These are phyloP conservation scores for Rubroboletus pulcherrimus DNA, from an alignment of 768 basidiomycete species.

Conservation along the genomic window DNA sequence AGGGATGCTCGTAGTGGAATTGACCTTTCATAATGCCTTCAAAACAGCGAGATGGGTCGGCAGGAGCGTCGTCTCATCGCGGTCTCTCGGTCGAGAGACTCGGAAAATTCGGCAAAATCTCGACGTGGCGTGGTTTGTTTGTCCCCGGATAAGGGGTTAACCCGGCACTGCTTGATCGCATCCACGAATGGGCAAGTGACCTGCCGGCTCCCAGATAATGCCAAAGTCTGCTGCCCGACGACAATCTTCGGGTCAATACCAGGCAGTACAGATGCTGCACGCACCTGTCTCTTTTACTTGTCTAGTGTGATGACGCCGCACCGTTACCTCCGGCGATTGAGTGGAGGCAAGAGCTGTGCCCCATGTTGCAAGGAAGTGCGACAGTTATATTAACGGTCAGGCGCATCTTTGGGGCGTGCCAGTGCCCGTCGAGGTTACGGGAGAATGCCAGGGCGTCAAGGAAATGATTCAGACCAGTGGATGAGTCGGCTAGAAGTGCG, in stretches of 20 bases:
- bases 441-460: neutral
- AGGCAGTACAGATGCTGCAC: conserved; percentile 1
- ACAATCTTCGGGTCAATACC: conserved; percentile 4
- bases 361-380: conserved; percentile 13
- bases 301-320: neutral
- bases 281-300: conserved; percentile 7
- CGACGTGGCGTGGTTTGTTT: conserved; percentile 30
- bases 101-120: conserved; percentile 13
- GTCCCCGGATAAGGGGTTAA: conserved; percentile 28
- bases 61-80: neutral
- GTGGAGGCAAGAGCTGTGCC: conserved; percentile 17
- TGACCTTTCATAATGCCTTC: conserved; percentile 10
- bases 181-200: conserved; percentile 5
- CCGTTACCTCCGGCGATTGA: conserved; percentile 20
- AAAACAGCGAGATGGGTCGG: conserved; percentile 5
- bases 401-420: conserved; percentile 7
- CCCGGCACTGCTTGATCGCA: conserved; percentile 24
- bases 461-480: conserved; percentile 1
- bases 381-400: conserved; percentile 23
- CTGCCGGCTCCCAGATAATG: conserved; percentile 2
- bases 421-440: conserved; percentile 1
- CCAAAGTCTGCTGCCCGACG: neutral
- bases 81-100: neutral
- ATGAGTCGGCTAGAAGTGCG: conserved; percentile 5
- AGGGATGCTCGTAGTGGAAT: conserved; percentile 17